Conservation (phyloP, 805 yeast species). For the Torulaspora delbrueckii region DNA sequence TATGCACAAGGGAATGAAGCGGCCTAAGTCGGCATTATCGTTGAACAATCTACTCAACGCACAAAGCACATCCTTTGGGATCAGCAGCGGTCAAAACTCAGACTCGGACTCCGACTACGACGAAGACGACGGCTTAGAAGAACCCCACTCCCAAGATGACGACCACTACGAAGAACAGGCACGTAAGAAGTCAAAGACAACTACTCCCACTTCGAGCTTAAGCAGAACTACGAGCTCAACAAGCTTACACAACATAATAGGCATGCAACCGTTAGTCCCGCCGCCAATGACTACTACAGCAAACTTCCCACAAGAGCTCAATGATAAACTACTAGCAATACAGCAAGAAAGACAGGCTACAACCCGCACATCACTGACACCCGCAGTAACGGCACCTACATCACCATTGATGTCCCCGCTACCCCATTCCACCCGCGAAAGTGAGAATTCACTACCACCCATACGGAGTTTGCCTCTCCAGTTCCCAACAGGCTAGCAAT, state of each 20-base stretch:
- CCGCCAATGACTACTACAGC: neutral
- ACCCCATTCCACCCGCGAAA: conserved; percentile 5
- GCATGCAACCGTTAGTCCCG: neutral
- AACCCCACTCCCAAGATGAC: conserved; percentile 17
- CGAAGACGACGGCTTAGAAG: conserved; percentile 10
- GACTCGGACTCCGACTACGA: conserved; percentile 16
- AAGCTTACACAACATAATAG: conserved; percentile 9
- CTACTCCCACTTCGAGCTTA: conserved; percentile 24
- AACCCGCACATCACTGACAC: conserved; percentile 3
- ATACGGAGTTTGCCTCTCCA: conserved; percentile 32
- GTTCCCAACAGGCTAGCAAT: conserved; percentile 28
- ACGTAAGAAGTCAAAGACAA: conserved; percentile 28
- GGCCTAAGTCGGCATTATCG: conserved; percentile 27
- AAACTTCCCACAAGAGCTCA: conserved; percentile 13
- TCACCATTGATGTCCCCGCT: conserved; percentile 11
- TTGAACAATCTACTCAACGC: conserved; percentile 18
- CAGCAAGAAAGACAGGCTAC: conserved; percentile 20
- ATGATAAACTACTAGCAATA: conserved; percentile 20
- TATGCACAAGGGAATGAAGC: conserved; percentile 11
- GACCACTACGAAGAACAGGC: conserved; percentile 21
- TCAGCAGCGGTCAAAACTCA: conserved; percentile 11
- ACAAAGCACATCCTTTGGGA: conserved; percentile 5
- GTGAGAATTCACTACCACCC: conserved; percentile 26
- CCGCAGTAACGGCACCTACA: conserved; percentile 7
- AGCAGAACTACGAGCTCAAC: conserved; percentile 28